phyloP scores from a whole-genome alignment of 768 basidiomycete genomes.

The Crucibulum laeve region DNA sequence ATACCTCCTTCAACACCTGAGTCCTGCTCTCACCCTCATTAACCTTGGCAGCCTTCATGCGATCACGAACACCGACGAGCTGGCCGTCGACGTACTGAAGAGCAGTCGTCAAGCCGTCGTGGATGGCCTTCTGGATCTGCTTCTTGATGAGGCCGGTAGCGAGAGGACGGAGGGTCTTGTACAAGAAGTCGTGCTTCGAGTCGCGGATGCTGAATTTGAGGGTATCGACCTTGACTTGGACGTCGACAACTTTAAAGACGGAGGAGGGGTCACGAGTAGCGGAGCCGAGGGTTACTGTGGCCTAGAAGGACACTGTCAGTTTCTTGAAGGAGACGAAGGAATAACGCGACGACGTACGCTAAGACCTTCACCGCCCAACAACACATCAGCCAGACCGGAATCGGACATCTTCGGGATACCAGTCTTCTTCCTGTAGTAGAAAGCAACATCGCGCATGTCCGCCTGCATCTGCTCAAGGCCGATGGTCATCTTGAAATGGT shows the following conservation, averaged over 20 bases:
- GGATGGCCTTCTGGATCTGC: slow-evolving; percentile 49
- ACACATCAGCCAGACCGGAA: slow-evolving; percentile 80
- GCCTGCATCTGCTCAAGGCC: slow-evolving; percentile 85
- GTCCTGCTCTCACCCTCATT: slow-evolving; percentile 27
- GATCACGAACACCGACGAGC: slow-evolving; percentile 81
- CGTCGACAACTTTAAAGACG: slow-evolving; percentile 68
- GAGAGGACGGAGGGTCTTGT: slow-evolving; percentile 78
- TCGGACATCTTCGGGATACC: slow-evolving; percentile 80
- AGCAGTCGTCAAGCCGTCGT: slow-evolving; percentile 71
- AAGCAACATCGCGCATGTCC: slow-evolving; percentile 90
- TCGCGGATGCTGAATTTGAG: slow-evolving; percentile 91
- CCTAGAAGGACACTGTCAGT: slow-evolving; percentile 20
- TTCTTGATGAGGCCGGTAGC: slow-evolving; percentile 82
- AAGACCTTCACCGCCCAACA: slow-evolving; percentile 84
- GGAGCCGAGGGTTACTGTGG: slow-evolving; percentile 50
- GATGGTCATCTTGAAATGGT: slow-evolving; percentile 70
- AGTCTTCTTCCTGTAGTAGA: slow-evolving; percentile 84
- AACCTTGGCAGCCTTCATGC: slow-evolving; percentile 57
- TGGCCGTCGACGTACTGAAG: slow-evolving; percentile 88
- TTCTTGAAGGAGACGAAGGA: neutral
- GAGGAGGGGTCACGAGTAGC: slow-evolving; percentile 61
- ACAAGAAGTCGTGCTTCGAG: slow-evolving; percentile 84
- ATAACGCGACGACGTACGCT: slow-evolving; percentile 35
- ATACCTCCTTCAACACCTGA: slow-evolving; percentile 58
- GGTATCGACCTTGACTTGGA: slow-evolving; percentile 78